Evolutionary conservation across 2,329 filamentous ascomycete genomes (phyloP).

Genomic region (Didymellaceae sp.): DNA sequence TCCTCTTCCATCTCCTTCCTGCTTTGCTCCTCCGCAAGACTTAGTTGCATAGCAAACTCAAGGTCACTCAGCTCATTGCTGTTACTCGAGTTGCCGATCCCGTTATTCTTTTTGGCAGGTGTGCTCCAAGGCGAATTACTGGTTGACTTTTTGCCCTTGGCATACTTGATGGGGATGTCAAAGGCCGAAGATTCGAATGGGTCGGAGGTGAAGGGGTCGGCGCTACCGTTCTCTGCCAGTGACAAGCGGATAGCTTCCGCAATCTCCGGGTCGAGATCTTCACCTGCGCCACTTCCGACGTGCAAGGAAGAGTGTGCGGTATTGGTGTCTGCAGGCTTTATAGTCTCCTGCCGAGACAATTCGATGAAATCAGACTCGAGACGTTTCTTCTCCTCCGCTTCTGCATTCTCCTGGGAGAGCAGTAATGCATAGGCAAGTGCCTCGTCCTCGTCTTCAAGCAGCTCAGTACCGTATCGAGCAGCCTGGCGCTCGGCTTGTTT

Average conservation of each 20-base stretch:
- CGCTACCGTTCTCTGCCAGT: conserved; percentile 36
- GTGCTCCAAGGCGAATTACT: conserved; percentile 28
- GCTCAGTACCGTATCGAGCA: conserved; percentile 82
- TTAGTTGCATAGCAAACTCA: conserved; percentile 67
- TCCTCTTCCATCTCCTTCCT: conserved; percentile 42
- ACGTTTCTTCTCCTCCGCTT: conserved; percentile 56
- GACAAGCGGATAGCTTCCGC: conserved; percentile 68
- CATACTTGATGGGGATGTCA: conserved; percentile 56
- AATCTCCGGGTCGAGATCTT: conserved; percentile 63
- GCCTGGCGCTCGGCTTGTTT: conserved; percentile 75
- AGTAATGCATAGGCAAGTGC: conserved; percentile 68
- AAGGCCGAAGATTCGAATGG: conserved; percentile 31
- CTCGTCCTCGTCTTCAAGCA: conserved; percentile 69
- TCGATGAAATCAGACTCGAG: conserved; percentile 50
- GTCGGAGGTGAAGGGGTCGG: conserved; percentile 14
- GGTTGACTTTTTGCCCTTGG: conserved; percentile 46
- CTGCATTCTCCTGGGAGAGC: conserved; percentile 65
- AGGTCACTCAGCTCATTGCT: conserved; percentile 61
- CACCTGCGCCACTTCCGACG: conserved; percentile 32
- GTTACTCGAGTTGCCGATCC: conserved; percentile 46
- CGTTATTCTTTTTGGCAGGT: conserved; percentile 35
- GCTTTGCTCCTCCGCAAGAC: conserved; percentile 65
- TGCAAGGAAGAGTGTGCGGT: conserved; percentile 36
- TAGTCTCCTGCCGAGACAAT: conserved; percentile 5
- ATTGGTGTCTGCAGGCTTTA: conserved; percentile 36